These are phyloP conservation scores for Skeletonema menzelii DNA, from an alignment of 108 stramenopile species.

Conservation along the genomic window DNA sequence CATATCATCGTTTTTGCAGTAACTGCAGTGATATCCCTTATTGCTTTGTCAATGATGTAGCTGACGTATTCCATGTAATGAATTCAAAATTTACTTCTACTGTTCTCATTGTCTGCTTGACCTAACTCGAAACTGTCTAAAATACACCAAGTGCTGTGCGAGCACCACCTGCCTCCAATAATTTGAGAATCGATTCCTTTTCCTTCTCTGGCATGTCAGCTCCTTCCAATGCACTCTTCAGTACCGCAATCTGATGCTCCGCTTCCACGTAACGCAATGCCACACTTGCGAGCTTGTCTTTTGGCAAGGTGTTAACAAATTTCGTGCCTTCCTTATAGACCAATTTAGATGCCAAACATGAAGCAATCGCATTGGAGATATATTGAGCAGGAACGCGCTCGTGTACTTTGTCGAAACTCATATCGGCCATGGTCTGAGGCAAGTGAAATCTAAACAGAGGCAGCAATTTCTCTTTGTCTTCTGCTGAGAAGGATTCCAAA, in stretches of 20 bases:
- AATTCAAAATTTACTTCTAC: not conserved
- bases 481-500: constrained; percentile 67
- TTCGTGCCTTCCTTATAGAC: constrained; percentile 97
- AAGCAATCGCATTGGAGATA: constrained; percentile 92
- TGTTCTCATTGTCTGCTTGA: not conserved
- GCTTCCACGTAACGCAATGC: constrained; percentile 80
- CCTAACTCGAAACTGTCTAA: no score
- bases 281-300: constrained; percentile 65
- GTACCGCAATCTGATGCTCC: constrained; percentile 71
- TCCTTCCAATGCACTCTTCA: constrained; percentile 57
- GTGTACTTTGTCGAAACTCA: constrained; percentile 79
- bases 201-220: constrained; percentile 66
- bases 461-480: constrained; percentile 70
- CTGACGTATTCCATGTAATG: not conserved
- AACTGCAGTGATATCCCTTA: not conserved
- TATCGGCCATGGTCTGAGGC: constrained; percentile 87
- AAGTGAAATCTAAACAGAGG: constrained; percentile 88
- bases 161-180: constrained; percentile 84
- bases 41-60: not conserved
- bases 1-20: not conserved
- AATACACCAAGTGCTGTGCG: constrained; percentile 70
- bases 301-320: constrained; percentile 81
- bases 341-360: constrained; percentile 90
- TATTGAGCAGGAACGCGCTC: constrained; percentile 89
- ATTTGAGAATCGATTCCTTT: constrained; percentile 66